Percentiles rank a stretch among this genome's conserved stretches.
These are phyloP conservation scores for Fusarium sp. DNA, from an alignment of 2,329 filamentous ascomycete genomes.

Conservation along the genomic window DNA sequence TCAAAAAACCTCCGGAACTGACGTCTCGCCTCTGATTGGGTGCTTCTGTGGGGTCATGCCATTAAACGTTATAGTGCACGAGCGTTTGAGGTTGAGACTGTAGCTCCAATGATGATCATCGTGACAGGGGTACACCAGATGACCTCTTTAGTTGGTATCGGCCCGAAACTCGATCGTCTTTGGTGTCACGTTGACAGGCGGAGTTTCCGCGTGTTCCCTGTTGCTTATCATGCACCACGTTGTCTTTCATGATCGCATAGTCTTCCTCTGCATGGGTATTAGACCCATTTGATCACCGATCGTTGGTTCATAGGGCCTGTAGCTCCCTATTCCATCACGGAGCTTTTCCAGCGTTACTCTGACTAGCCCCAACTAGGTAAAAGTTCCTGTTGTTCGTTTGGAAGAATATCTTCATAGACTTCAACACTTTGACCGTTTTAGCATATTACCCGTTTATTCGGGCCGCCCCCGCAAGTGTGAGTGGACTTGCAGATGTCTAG, in stretches of 20 bases:
- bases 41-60: slow-evolving; percentile 19
- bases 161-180: slow-evolving; percentile 12
- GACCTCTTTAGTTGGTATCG: slow-evolving; percentile 17
- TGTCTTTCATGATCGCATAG: background rate
- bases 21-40: slow-evolving; percentile 6
- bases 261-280: background rate
- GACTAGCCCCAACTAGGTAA: background rate
- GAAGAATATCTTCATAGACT: background rate
- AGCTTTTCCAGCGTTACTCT: background rate
- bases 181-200: slow-evolving; percentile 21
- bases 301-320: background rate
- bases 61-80: slow-evolving; percentile 14
- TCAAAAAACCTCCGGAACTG: background rate
- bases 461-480: slow-evolving; percentile 23
- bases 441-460: slow-evolving; percentile 4
- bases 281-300: background rate
- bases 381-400: background rate
- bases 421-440: background rate
- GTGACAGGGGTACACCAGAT: slow-evolving; percentile 23
- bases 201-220: slow-evolving; percentile 17
- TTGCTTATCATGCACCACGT: background rate
- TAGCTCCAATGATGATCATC: slow-evolving; percentile 12
- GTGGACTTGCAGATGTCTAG: background rate
- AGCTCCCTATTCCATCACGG: slow-evolving; percentile 19
- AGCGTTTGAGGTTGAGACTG: slow-evolving; percentile 16